Evolutionary conservation across 73 alveolate genomes (phyloP).

Genomic region (Paramecium biaurelia): DNA sequence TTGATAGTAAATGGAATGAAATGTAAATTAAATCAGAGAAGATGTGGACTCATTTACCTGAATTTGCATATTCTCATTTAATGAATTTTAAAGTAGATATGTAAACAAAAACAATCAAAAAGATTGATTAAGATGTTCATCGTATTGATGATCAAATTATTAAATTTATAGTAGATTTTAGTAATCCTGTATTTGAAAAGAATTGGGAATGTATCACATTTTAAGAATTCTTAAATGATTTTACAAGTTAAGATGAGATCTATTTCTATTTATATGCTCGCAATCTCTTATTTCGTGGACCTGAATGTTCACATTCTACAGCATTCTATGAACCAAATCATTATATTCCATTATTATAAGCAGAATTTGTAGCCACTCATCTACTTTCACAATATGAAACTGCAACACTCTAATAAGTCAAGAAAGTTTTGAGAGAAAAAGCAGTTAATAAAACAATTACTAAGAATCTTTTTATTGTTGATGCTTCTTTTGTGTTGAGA

Average conservation of each 20-base stretch:
- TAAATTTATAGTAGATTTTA: neutral
- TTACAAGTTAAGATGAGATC: slow-evolving; percentile 19
- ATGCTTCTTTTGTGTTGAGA: slow-evolving; percentile 14
- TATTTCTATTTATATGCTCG: slow-evolving; percentile 29
- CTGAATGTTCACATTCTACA: neutral
- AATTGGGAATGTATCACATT: slow-evolving; percentile 48
- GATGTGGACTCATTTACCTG: neutral
- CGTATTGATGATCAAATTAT: slow-evolving; percentile 13
- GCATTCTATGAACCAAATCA: slow-evolving; percentile 27
- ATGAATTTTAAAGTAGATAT: slow-evolving; percentile 33
- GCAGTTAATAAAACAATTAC: neutral
- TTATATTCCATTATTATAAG: slow-evolving; percentile 33
- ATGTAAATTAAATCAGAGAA: neutral
- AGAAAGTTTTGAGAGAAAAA: slow-evolving; percentile 14
- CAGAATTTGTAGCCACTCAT: slow-evolving; percentile 43
- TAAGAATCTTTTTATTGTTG: neutral
- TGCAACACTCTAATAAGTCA: slow-evolving; percentile 19
- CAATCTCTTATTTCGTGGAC: slow-evolving; percentile 7
- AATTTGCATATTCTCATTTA: neutral
- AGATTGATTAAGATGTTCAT: slow-evolving; percentile 9
- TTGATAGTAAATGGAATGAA: slow-evolving; percentile 41
- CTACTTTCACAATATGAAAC: neutral
- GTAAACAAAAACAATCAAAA: neutral
- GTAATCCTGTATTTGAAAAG: slow-evolving; percentile 39
- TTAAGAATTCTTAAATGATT: slow-evolving; percentile 36